These are phyloP conservation scores for Citrus maxima DNA, from an alignment of 345 rosid genomes.

Conservation along the genomic window DNA sequence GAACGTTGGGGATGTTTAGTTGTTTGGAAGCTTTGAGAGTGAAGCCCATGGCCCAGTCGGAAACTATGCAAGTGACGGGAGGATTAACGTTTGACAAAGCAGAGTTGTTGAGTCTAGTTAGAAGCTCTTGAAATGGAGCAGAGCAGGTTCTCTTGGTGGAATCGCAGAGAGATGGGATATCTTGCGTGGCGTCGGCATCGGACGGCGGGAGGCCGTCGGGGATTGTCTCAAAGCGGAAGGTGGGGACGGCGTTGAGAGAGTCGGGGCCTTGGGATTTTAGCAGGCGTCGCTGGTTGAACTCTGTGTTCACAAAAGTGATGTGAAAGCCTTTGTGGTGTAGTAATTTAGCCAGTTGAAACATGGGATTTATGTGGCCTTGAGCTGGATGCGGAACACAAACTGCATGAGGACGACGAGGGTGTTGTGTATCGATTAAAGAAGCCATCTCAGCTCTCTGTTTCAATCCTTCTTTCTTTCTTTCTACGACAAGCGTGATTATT, in stretches of 20 bases:
- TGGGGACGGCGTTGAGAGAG: slow-evolving; percentile 23
- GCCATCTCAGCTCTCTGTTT: background rate
- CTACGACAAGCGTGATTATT: too few relatives aligned
- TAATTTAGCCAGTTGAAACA: slow-evolving; percentile 39
- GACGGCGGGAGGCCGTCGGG: slow-evolving; percentile 35
- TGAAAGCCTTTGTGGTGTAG: slow-evolving; percentile 36
- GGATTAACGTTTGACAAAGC: slow-evolving; percentile 16
- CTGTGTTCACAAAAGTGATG: slow-evolving; percentile 42
- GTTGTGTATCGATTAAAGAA: background rate
- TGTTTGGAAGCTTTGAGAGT: slow-evolving; percentile 28
- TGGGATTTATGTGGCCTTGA: slow-evolving; percentile 52
- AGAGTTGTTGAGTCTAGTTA: slow-evolving; percentile 18
- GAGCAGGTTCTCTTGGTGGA: slow-evolving; percentile 21
- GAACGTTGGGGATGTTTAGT: slow-evolving; percentile 18
- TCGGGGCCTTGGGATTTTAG: slow-evolving; percentile 25
- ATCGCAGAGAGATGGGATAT: slow-evolving; percentile 25
- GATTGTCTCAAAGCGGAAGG: slow-evolving; percentile 33
- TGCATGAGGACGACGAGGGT: background rate
- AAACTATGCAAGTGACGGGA: slow-evolving; percentile 35
- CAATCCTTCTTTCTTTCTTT: too few relatives aligned
- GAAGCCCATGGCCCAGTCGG: slow-evolving; percentile 32
- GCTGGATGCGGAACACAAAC: slow-evolving; percentile 27
- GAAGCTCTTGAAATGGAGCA: slow-evolving; percentile 23
- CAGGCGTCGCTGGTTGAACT: slow-evolving; percentile 33
- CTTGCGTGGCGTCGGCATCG: slow-evolving; percentile 24